Base-by-base conservation (phyloP, 108 stramenopile species). In the Skeletonema potamos region DNA sequence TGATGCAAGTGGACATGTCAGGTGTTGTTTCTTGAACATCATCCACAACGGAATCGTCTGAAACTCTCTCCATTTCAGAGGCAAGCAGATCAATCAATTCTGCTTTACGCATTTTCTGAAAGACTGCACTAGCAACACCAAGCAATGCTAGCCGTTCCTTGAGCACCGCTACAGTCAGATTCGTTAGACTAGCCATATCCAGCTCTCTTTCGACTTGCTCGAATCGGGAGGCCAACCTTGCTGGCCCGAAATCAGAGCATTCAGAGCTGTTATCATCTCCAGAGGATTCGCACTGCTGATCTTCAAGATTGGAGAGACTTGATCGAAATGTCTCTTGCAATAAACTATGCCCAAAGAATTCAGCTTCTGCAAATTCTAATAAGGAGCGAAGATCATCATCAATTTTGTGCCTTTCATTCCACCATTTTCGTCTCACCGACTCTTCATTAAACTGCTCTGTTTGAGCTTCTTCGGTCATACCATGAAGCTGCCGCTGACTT, bases 171-270 rank as follows among this genome's bases (percentile, higher is more conserved):
- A 91, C 86, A 1, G 90, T 91, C 61, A 91, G 63, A 62, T 88
- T 90, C 27, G 63, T 74, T 13, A 86, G 62, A n/a, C 62, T 43
- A 20, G 20, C 26, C 2, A n/a, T 34, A 15, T 68, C n/a, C 3
- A 15, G 33, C 46, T 72, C 62, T 2, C 17, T 26, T 66, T 79
- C 70, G 20, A 81, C 87, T 58, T 64, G 85, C 39, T 87, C 90
- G 66, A 95, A 91, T 80, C 71, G 80, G 51, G 86, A 77, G 10
- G 79, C 74, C 27, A 95, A 65, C 71, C 89, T 91, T 30, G 69
- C 64, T 41, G 64, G 69, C 58, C 71, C 51, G 12, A 62, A 66
- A 54, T 65, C 70, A 62, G 69, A 80, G 58, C 64, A 76, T 76
- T 80, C 74, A 6, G 48, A 76, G 62, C 58, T 70, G 12, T 63